Conservation (phyloP, 495 filamentous ascomycete species). For the Schizothecium vesticola region DNA sequence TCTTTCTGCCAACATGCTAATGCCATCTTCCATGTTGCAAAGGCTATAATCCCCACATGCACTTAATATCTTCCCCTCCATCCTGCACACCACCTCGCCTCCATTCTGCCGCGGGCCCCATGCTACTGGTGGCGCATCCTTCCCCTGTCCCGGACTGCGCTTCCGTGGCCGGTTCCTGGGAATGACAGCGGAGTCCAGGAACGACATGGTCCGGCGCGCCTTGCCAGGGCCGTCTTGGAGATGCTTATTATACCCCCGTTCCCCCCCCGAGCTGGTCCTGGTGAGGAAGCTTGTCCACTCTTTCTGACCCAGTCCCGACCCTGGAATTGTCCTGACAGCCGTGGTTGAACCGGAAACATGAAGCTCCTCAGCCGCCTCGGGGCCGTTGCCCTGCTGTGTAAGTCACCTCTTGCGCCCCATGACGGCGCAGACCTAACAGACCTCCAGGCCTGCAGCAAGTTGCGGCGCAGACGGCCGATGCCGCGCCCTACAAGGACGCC, state of each 20-base stretch:
- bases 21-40: constrained; percentile 21
- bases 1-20: constrained; percentile 21
- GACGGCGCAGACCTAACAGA: constrained; percentile 10
- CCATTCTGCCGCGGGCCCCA: constrained; percentile 26
- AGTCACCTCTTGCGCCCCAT: constrained; percentile 3
- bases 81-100: constrained; percentile 15
- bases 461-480: constrained; percentile 20
- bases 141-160: constrained; percentile 19
- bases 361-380: constrained; percentile 26
- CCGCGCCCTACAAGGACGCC: constrained; percentile 34
- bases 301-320: constrained; percentile 16
- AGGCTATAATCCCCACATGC: constrained; percentile 28
- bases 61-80: constrained; percentile 25
- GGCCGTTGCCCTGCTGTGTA: constrained; percentile 27
- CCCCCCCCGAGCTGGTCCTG: not conserved
- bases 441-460: constrained; percentile 19
- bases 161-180: constrained; percentile 24
- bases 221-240: not conserved
- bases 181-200: constrained; percentile 17
- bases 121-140: constrained; percentile 28
- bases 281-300: constrained; percentile 9
- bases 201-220: constrained; percentile 5
- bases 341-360: constrained; percentile 24
- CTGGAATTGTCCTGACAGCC: constrained; percentile 10
- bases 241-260: constrained; percentile 14